Evolutionary conservation across 176 grass and related monocot species (phyloP), one percentile per base, ranked within the genome.

Genomic region (Eleusine coracana): DNA sequence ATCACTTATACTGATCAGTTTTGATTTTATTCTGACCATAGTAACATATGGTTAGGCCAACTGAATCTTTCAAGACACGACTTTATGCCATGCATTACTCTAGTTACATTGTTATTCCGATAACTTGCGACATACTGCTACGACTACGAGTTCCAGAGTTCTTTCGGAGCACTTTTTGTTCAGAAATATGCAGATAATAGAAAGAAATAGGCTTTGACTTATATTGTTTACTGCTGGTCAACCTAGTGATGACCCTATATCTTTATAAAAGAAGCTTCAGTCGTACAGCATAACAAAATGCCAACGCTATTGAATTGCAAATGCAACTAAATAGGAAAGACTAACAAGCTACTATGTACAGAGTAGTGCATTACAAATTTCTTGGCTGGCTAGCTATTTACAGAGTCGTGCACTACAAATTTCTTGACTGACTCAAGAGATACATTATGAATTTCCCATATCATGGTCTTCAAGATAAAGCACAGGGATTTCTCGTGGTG

Each of bases 391-490:
- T n/a, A n/a, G n/a, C n/a, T 75, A 76, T 61, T 18, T 69, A 85
- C 71, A 75, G 67, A n/a, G 38, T 39, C 40, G 62, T 40, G 3
- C n/a, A 20, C 21, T n/a, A 16, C 23, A 76, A 8, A 56, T 56
- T 62, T 36, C 58, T 41, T 15, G 7, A 20, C 51, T 17, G 23
- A 21, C 18, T 29, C 5, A 21, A 54, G 56, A 15, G 10, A 81
- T 70, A 16, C 6, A 42, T 49, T 65, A 37, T 31, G 39, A 23
- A 15, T 21, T 65, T 76, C 71, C 59, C 64, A 34, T 70, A 25
- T n/a, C 15, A 56, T 66, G n/a, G 77, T 85, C 82, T 80, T 71
- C 40, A 40, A 89, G 66, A 46, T 81, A 76, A 37, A 54, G 76
- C 9, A 27, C 65, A 37, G 71, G 37, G 73, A 89, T 81, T 48